Base-by-base conservation (phyloP, 2,329 filamentous ascomycete genomes). In the Grosmannia serpens region DNA sequence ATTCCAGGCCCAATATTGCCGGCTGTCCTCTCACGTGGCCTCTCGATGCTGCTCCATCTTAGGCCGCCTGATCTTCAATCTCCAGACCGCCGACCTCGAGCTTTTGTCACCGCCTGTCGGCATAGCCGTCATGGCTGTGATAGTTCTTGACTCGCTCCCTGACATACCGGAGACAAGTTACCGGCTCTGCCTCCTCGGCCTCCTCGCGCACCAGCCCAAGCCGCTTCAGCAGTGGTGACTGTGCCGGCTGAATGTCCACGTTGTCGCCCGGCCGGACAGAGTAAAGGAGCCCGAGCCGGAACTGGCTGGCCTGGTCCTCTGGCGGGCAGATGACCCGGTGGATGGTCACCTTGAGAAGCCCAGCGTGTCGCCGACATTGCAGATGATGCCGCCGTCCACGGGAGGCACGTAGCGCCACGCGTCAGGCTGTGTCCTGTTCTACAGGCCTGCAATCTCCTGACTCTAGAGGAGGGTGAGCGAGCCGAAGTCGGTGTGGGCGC, bases 401-500 rank as follows among this genome's bases (percentile, higher is more conserved):
- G 72, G 71, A n/a, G 66, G 66, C 2, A 75, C 72, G 65, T 71
- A 75, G 62, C 73, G 74, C 87, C 86, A 77, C 13, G 67, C 63
- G 9, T 69, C 70, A 15, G 78, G 74, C 0, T 78, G 77, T 1
- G 83, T 86, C 7, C 86, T 79, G 61, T 97, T 86, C 71, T 97
- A 91, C 2, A 97, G 77, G 0, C 92, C 92, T 0, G 91, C 86
- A 65, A 96, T 90, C 1, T 87, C 87, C 1, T 83, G 82, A 1
- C 91, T 81, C 76, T 97, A 97, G 13, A 97, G 81, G 22, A 86
- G 74, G 1, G 83, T 86, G 57, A 86, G 72, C 60, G 78, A 81
- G 58, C 84, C 84, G 72, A 95, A 95, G 74, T 96, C 91, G 6
- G 88, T 92, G 71, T 96, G 92, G 0, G 91, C 91, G 60, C 92